Percentiles rank a stretch among this genome's conserved stretches.
Conservation (phyloP, 2,329 filamentous ascomycete genomes). For the Monilinia fructicola region DNA sequence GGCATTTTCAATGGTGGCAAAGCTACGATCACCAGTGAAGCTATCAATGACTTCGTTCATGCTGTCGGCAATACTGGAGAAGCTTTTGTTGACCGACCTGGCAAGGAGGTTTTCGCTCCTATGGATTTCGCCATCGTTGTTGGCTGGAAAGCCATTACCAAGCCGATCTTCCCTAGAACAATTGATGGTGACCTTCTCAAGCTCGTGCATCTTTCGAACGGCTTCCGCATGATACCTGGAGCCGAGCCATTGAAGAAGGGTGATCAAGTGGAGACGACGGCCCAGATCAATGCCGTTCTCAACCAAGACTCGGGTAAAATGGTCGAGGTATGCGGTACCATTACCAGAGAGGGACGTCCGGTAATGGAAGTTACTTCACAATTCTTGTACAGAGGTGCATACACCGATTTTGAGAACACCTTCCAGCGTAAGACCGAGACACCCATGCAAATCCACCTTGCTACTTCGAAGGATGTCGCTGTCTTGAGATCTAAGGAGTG, state of each 20-base stretch:
- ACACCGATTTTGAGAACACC: conserved; percentile 94
- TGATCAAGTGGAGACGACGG: conserved; percentile 87
- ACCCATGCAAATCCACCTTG: conserved; percentile 88
- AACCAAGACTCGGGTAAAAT: conserved; percentile 99
- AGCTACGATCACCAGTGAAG: conserved; percentile 82
- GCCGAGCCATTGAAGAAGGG: conserved; percentile 94
- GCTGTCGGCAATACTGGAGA: conserved; percentile 97
- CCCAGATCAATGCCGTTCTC: conserved; percentile 95
- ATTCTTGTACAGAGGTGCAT: conserved; percentile 91
- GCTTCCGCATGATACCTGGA: conserved; percentile 96
- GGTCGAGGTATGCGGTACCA: conserved; percentile 99
- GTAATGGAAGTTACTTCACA: conserved; percentile 99
- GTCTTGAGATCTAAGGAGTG: conserved; percentile 96
- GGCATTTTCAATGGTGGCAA: conserved; percentile 88
- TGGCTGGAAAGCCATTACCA: conserved; percentile 98
- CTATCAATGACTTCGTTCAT: conserved; percentile 98
- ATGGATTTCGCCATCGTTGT: conserved; percentile 99
- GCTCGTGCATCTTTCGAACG: conserved; percentile 94
- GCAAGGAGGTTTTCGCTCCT: conserved; percentile 89
- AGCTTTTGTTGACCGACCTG: conserved; percentile 92
- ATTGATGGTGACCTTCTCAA: conserved; percentile 96
- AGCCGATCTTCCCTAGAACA: conserved; percentile 95
- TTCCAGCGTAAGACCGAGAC: conserved; percentile 98
- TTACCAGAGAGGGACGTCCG: conserved; percentile 75
- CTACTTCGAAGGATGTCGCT: conserved; percentile 85